Conservation (phyloP, 2,329 filamentous ascomycete genomes). For the Neofusicoccum sp. region DNA sequence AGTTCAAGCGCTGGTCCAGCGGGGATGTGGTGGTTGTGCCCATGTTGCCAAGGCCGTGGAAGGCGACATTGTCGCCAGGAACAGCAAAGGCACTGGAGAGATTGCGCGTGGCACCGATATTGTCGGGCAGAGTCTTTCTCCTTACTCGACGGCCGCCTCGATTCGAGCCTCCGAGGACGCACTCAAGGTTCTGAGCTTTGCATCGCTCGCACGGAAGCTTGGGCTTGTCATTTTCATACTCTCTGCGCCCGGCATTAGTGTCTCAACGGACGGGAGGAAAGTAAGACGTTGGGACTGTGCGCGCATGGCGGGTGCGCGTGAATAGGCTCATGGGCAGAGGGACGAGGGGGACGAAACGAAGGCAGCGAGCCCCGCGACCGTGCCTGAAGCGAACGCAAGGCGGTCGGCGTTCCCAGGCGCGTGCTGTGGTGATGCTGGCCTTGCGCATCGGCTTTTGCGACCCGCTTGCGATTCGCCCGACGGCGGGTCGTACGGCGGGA, state of each 20-base stretch:
- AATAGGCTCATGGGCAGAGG: background rate
- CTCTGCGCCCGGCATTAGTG: constrained; percentile 29
- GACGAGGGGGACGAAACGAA: background rate
- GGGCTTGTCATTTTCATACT: constrained; percentile 40
- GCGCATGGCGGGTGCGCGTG: background rate
- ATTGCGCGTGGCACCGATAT: constrained; percentile 29
- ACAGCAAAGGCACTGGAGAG: constrained; percentile 20
- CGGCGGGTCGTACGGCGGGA: constrained; percentile 5
- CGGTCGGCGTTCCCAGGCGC: background rate
- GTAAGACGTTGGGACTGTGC: background rate
- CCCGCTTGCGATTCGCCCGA: constrained; percentile 10
- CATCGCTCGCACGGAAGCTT: constrained; percentile 58
- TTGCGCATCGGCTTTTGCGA: constrained; percentile 14
- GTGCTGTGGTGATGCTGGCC: constrained; percentile 1
- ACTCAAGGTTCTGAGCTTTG: constrained; percentile 57
- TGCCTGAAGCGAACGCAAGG: background rate
- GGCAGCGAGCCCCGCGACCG: background rate
- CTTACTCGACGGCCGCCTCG: constrained; percentile 58
- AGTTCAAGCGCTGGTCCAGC: constrained; percentile 8
- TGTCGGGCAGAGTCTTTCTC: constrained; percentile 40
- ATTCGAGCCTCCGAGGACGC: constrained; percentile 59
- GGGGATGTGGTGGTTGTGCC: constrained; percentile 28
- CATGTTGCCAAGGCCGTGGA: constrained; percentile 37
- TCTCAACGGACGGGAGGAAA: background rate
- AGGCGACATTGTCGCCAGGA: constrained; percentile 30